Evolutionary conservation across 148 eudicot genomes (phyloP).

Genomic region (Camellia japonica): DNA sequence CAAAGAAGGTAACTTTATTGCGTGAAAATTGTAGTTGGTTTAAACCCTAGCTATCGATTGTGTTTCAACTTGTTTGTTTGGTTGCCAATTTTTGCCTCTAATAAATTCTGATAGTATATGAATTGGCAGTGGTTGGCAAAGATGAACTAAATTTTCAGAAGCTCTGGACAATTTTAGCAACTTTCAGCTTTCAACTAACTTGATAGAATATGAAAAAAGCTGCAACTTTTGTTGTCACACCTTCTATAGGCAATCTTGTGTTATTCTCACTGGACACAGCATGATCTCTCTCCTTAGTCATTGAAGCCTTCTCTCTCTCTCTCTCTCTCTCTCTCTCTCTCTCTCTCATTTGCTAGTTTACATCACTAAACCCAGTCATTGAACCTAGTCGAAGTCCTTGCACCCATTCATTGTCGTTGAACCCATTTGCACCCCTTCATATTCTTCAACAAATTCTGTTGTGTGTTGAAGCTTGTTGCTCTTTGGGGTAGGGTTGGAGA

Average conservation of each 20-base stretch:
- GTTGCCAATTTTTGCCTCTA: conserved; percentile 5
- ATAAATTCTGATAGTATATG: not conserved
- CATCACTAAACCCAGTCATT: no score
- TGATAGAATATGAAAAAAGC: not conserved
- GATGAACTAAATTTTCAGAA: not conserved
- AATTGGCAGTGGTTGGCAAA: not conserved
- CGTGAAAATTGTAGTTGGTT: not conserved
- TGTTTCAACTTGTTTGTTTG: not conserved
- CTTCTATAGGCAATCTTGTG: not conserved
- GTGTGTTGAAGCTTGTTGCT: no score
- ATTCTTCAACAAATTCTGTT: no score
- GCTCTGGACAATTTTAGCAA: not conserved
- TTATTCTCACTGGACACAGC: no score
- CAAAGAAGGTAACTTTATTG: not conserved
- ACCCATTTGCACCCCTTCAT: no score
- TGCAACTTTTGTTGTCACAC: conserved; percentile 9
- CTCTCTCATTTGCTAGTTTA: no score
- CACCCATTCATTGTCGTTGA: no score
- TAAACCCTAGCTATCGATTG: not conserved
- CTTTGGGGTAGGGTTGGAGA: no score
- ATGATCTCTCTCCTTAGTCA: no score
- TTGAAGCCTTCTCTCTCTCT: no score
- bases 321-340: no score
- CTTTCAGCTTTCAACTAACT: not conserved
- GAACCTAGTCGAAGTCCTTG: no score